Evolutionary conservation across 495 filamentous ascomycete genomes (phyloP).

Genomic region (Talaromyces proteolyticus): DNA sequence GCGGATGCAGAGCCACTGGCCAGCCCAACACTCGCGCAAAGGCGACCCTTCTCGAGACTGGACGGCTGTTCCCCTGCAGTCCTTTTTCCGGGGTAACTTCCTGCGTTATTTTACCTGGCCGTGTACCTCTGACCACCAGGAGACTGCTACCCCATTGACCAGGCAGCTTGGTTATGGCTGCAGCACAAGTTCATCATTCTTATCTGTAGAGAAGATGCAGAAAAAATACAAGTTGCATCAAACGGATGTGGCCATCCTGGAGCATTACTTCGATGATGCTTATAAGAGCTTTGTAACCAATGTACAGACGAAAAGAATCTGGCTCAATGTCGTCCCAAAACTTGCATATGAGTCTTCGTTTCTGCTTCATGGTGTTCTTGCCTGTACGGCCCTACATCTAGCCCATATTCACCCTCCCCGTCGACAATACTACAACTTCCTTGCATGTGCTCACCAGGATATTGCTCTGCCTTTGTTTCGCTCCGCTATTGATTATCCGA

Average conservation of each 20-base stretch:
- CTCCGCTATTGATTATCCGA: conserved; percentile 15
- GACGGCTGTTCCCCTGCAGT: conserved; percentile 15
- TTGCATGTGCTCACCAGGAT: conserved; percentile 20
- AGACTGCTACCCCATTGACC: too few relatives aligned
- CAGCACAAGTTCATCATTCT: too few relatives aligned
- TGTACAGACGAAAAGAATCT: conserved; percentile 11
- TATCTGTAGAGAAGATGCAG: conserved; percentile 5
- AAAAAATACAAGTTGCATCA: conserved; percentile 9
- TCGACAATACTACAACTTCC: conserved; percentile 12
- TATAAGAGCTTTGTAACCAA: conserved; percentile 12
- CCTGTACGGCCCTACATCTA: conserved; percentile 25
- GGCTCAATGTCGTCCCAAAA: conserved; percentile 14
- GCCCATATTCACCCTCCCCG: conserved; percentile 13
- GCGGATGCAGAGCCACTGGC: conserved; percentile 27
- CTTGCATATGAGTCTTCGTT: conserved; percentile 18
- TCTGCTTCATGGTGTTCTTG: conserved; percentile 28
- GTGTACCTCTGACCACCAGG: too few relatives aligned
- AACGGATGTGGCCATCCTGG: conserved; percentile 9
- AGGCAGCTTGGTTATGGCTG: too few relatives aligned
- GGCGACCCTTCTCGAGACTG: conserved; percentile 8
- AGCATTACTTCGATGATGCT: conserved; percentile 13
- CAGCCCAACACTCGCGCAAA: conserved; percentile 10
- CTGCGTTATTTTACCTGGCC: conserved; percentile 23
- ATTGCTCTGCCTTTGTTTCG: conserved; percentile 25
- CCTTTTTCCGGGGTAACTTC: conserved; percentile 22